phyloP scores from a whole-genome alignment of 208 protist species.

The Pavlovales sp. region DNA sequence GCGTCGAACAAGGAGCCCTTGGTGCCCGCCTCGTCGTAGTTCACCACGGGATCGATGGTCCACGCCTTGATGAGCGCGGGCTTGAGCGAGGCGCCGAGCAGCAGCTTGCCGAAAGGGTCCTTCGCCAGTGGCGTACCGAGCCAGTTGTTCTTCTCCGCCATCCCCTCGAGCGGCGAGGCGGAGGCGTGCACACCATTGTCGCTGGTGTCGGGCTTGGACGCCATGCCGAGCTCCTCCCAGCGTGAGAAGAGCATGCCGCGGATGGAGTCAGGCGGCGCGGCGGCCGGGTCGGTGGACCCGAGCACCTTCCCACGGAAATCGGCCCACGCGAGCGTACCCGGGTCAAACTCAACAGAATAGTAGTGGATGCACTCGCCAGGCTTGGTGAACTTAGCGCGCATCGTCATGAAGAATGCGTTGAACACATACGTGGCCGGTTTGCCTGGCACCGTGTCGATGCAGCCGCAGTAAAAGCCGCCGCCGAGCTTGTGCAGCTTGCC shows the following conservation, averaged over 20 bases:
- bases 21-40: neutral
- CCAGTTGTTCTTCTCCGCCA: constrained; percentile 68
- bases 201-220: constrained; percentile 63
- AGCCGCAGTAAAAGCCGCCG: constrained; percentile 66
- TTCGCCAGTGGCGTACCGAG: constrained; percentile 54
- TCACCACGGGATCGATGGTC: constrained; percentile 40
- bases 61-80: constrained; percentile 37
- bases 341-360: constrained; percentile 70
- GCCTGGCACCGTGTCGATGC: constrained; percentile 34
- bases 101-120: constrained; percentile 65
- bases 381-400: constrained; percentile 60
- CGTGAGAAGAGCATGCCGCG: constrained; percentile 62
- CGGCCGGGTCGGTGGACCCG: constrained; percentile 65
- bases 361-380: constrained; percentile 63
- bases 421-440: constrained; percentile 55
- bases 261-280: constrained; percentile 58
- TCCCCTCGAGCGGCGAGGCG: constrained; percentile 67
- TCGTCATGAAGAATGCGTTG: constrained; percentile 72
- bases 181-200: constrained; percentile 68
- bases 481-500: constrained; percentile 54
- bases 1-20: constrained; percentile 18
- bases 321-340: constrained; percentile 59
- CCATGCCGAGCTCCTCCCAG: constrained; percentile 67
- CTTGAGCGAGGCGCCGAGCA: constrained; percentile 35
- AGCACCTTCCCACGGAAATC: constrained; percentile 66